Percentiles rank a stretch among this genome's conserved stretches.
Evolutionary conservation across 495 filamentous ascomycete genomes (phyloP).

Genomic region (Daldinia bambusicola): DNA sequence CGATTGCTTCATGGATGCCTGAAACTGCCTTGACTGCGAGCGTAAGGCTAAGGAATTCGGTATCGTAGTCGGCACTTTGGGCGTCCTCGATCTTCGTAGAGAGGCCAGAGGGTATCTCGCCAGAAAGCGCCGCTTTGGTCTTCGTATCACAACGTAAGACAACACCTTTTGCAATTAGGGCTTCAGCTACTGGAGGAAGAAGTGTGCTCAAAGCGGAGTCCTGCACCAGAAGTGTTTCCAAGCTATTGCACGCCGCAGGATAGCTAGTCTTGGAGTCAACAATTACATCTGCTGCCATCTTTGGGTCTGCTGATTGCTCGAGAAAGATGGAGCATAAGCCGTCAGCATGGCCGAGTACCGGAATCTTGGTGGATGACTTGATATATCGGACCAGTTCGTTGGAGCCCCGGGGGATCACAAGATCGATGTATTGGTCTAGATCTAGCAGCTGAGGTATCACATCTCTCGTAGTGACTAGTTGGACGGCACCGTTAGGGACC

Average conservation of each 20-base stretch:
- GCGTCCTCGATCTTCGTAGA: slow-evolving; percentile 67
- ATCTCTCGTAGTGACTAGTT: slow-evolving; percentile 92
- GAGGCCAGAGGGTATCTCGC: slow-evolving; percentile 50
- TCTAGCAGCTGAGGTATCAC: slow-evolving; percentile 84
- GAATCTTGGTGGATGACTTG: slow-evolving; percentile 90
- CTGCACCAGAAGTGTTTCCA: slow-evolving; percentile 91
- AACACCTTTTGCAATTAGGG: slow-evolving; percentile 79
- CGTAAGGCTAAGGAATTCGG: slow-evolving; percentile 87
- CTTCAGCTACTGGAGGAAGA: slow-evolving; percentile 76
- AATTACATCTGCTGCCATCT: slow-evolving; percentile 79
- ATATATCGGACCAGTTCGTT: slow-evolving; percentile 93
- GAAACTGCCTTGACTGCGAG: slow-evolving; percentile 86
- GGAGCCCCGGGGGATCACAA: slow-evolving; percentile 92
- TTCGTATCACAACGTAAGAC: slow-evolving; percentile 81
- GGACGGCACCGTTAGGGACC: slow-evolving; percentile 86
- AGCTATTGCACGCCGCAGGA: slow-evolving; percentile 93
- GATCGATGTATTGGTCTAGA: slow-evolving; percentile 87
- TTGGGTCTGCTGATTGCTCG: slow-evolving; percentile 76
- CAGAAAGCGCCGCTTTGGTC: slow-evolving; percentile 69
- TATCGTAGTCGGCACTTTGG: slow-evolving; percentile 76
- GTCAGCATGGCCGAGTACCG: slow-evolving; percentile 96
- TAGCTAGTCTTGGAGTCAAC: slow-evolving; percentile 94
- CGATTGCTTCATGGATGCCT: slow-evolving; percentile 73
- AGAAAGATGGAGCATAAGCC: slow-evolving; percentile 93
- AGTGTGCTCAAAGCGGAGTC: slow-evolving; percentile 71